Evolutionary conservation across 2,329 filamentous ascomycete genomes (phyloP).

Genomic region (Talaromyces sp.): DNA sequence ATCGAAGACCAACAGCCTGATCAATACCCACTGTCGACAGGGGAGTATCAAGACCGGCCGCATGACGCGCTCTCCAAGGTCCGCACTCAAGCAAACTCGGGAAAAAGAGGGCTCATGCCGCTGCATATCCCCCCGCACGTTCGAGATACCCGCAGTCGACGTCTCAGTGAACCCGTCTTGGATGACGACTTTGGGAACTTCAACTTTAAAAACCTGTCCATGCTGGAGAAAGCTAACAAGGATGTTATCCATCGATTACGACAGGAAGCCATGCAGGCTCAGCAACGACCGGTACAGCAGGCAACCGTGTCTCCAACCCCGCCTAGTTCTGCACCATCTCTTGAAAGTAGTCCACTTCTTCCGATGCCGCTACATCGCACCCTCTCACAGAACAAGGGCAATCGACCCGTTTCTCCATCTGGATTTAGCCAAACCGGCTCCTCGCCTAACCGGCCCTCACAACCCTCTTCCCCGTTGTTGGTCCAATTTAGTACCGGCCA

Average conservation of each 20-base stretch:
- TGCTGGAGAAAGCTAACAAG: constrained; percentile 97
- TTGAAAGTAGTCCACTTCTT: constrained; percentile 82
- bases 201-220: constrained; percentile 93
- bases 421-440: constrained; percentile 73
- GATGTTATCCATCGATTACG: constrained; percentile 96
- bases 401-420: constrained; percentile 83
- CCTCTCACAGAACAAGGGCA: constrained; percentile 76
- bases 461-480: constrained; percentile 84
- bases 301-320: constrained; percentile 23
- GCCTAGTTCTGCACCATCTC: constrained; percentile 57
- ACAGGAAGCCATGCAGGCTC: constrained; percentile 77
- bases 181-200: constrained; percentile 95
- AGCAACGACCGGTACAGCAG: constrained; percentile 46
- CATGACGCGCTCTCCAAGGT: constrained; percentile 92
- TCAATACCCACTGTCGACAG: constrained; percentile 62
- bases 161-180: constrained; percentile 83
- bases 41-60: constrained; percentile 81
- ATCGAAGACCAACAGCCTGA: constrained; percentile 84
- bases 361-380: constrained; percentile 76
- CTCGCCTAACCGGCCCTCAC: constrained; percentile 79
- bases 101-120: constrained; percentile 90
- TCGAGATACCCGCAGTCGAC: constrained; percentile 78
- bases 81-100: constrained; percentile 76
- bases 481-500: constrained; percentile 90
- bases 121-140: constrained; percentile 96